Conservation (phyloP, 1,284 basidiomycete species). For the Ceratorhiza oryzae-sativae region DNA sequence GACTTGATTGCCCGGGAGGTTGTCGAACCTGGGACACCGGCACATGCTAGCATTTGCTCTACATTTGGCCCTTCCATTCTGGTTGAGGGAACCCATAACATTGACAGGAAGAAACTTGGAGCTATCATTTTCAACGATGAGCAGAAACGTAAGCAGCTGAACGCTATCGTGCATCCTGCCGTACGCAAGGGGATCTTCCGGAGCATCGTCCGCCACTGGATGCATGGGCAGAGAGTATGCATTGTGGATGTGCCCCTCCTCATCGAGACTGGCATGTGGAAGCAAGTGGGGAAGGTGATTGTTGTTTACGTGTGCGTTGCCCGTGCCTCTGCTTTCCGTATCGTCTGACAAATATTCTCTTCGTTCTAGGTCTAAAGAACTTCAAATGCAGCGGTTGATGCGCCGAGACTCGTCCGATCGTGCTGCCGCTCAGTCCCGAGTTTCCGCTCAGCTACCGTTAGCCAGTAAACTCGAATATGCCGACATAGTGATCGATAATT, state of each 20-base stretch:
- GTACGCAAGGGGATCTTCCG: constrained; percentile 80
- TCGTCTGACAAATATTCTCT: constrained; percentile 22
- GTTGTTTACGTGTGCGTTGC: constrained; percentile 85
- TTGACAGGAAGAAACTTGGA: constrained; percentile 88
- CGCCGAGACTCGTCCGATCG: constrained; percentile 65
- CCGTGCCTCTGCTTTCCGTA: neutral
- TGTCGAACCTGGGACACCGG: constrained; percentile 83
- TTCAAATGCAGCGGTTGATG: constrained; percentile 84
- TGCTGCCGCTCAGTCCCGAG: constrained; percentile 72
- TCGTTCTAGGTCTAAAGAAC: constrained; percentile 64
- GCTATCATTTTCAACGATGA: constrained; percentile 84
- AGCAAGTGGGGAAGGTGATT: constrained; percentile 82
- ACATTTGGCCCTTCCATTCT: constrained; percentile 79
- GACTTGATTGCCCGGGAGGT: constrained; percentile 90
- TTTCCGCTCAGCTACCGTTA: constrained; percentile 84
- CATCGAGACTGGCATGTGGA: constrained; percentile 89
- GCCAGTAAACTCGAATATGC: constrained; percentile 82
- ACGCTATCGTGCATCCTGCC: constrained; percentile 89
- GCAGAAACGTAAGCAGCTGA: constrained; percentile 74
- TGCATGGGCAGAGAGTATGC: constrained; percentile 77
- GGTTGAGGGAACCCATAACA: constrained; percentile 63
- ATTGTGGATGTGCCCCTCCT: constrained; percentile 94
- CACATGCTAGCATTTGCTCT: constrained; percentile 69
- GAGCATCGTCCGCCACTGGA: constrained; percentile 75
- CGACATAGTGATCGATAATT: constrained; percentile 90